Conservation (phyloP, 2,329 filamentous ascomycete genomes). For the Phyllosticta paracitricarpa region DNA sequence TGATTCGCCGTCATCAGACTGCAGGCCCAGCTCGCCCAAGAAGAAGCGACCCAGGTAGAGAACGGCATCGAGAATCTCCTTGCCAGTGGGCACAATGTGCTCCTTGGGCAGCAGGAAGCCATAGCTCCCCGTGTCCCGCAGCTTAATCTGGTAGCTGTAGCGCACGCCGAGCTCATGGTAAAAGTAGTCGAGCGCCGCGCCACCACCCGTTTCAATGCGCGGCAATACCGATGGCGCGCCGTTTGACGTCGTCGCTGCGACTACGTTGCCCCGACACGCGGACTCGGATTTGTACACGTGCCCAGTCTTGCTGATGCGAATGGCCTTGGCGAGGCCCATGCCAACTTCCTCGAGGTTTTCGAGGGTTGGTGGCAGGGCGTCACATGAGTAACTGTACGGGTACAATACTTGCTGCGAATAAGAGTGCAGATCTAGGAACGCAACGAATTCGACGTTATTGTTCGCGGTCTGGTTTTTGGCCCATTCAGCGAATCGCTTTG, state of each 20-base stretch:
- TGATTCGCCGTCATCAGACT: background rate
- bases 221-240: conserved; percentile 31
- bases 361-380: conserved; percentile 64
- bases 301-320: conserved; percentile 69
- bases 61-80: conserved; percentile 75
- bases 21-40: conserved; percentile 36
- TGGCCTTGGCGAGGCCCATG: conserved; percentile 78
- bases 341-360: conserved; percentile 90
- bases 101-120: conserved; percentile 83
- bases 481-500: conserved; percentile 68
- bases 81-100: conserved; percentile 78
- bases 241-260: conserved; percentile 30
- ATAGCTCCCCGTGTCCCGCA: conserved; percentile 87
- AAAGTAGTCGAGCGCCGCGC: conserved; percentile 89
- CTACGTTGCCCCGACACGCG: conserved; percentile 74
- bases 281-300: conserved; percentile 54
- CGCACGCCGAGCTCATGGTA: conserved; percentile 75
- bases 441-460: conserved; percentile 67
- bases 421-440: conserved; percentile 81
- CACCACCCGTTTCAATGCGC: conserved; percentile 65
- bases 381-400: conserved; percentile 81
- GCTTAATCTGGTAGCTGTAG: conserved; percentile 88
- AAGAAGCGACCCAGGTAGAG: conserved; percentile 77
- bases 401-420: conserved; percentile 94
- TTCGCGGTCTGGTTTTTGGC: conserved; percentile 64